Evolutionary conservation across 306 rosid species (phyloP).

Genomic region (Trifolium pratense): DNA sequence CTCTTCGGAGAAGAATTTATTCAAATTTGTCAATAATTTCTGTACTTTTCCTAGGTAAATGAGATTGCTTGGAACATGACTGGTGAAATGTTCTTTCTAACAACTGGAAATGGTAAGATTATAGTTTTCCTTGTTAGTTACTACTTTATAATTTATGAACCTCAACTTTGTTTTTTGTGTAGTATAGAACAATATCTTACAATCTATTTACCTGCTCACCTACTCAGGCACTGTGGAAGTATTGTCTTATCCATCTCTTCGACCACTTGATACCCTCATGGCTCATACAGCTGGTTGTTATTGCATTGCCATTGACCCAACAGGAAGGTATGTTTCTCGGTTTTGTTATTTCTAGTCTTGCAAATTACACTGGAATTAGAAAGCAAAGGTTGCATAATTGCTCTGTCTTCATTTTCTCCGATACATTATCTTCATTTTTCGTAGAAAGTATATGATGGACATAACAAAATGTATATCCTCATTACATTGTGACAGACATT

Average conservation of each 20-base stretch:
- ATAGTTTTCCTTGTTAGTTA: constrained; percentile 5
- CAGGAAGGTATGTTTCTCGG: constrained; percentile 68
- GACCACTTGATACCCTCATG: constrained; percentile 84
- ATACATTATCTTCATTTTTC: constrained; percentile 17
- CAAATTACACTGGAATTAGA: not conserved
- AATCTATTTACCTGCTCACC: constrained; percentile 22
- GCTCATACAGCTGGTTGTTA: constrained; percentile 99
- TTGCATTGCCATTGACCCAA: constrained; percentile 96
- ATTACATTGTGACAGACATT: constrained; percentile 58
- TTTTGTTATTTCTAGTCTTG: constrained; percentile 29
- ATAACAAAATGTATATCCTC: constrained; percentile 26
- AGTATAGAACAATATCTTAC: constrained; percentile 34
- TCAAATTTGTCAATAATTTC: constrained; percentile 17
- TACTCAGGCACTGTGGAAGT: constrained; percentile 88
- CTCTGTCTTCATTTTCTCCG: constrained; percentile 16
- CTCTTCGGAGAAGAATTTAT: constrained; percentile 7
- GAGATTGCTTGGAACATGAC: constrained; percentile 99
- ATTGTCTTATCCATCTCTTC: constrained; percentile 87
- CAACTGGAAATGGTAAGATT: constrained; percentile 89
- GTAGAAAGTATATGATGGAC: constrained; percentile 14
- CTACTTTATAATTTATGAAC: constrained; percentile 5
- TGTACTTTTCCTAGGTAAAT: constrained; percentile 63
- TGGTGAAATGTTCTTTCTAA: constrained; percentile 88
- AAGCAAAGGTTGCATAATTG: not conserved
- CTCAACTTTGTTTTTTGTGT: constrained; percentile 13